Conservation (phyloP, 768 basidiomycete genomes). For the Zangia roseola region DNA sequence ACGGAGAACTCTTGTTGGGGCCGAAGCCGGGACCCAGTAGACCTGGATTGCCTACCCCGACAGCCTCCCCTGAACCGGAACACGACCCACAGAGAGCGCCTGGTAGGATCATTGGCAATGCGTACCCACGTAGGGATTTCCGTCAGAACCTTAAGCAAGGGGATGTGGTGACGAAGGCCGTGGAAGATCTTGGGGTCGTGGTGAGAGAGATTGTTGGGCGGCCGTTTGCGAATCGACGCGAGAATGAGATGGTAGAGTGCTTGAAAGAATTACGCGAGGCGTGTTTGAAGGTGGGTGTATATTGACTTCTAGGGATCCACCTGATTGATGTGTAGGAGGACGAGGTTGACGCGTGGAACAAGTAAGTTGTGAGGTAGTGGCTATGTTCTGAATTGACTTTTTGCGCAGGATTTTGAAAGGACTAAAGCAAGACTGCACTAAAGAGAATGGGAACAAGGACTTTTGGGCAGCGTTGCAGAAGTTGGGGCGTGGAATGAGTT, state of each 20-base stretch:
- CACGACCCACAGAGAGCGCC: conserved; percentile 55
- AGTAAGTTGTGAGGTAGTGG: conserved; percentile 37
- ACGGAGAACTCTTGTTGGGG: conserved; percentile 28
- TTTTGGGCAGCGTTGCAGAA: conserved; percentile 66
- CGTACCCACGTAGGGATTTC: conserved; percentile 78
- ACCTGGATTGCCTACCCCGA: conserved; percentile 50
- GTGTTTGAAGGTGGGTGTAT: conserved; percentile 54
- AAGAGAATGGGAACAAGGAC: conserved; percentile 55
- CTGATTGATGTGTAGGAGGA: conserved; percentile 54
- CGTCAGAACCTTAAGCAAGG: conserved; percentile 64
- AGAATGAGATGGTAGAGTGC: conserved; percentile 71
- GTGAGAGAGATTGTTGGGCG: conserved; percentile 66
- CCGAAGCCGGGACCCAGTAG: conserved; percentile 11
- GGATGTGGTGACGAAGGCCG: conserved; percentile 82
- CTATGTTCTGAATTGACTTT: not conserved
- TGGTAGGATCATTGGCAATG: conserved; percentile 74
- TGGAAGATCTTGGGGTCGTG: conserved; percentile 73
- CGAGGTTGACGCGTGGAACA: conserved; percentile 82
- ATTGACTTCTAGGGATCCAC: not conserved
- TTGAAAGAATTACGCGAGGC: conserved; percentile 64
- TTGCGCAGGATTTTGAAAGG: conserved; percentile 55
- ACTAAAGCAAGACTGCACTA: conserved; percentile 54
- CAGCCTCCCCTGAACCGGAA: conserved; percentile 44
- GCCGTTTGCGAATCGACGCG: conserved; percentile 70
- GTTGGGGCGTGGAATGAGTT: conserved; percentile 51